Base-by-base conservation (phyloP, 176 grass and related monocot genomes). In the Carex pumila region DNA sequence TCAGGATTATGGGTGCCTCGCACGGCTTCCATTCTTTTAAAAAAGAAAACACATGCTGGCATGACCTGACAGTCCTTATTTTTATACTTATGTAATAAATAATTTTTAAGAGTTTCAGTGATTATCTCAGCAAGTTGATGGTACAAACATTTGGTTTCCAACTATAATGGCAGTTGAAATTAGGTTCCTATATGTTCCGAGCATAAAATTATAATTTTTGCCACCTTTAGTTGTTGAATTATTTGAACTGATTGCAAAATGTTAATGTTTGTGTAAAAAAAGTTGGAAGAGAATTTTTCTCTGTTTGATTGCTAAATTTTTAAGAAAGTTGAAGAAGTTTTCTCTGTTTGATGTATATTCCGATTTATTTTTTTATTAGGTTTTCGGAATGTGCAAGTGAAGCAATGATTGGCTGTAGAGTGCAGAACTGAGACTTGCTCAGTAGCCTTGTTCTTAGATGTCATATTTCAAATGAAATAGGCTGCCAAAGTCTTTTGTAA, bases 321-420 rank as follows among this genome's bases (percentile, higher is more conserved):
- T 17, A 41, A 21, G 61, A 6, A 69, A 6, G 0, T 39, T 39
- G 37, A 32, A 22, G 12, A 60, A 73, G 18, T 71, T 45, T 50
- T 53, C 41, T 21, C 56, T 29, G 5, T 54, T 57, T 22, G 12
- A 73, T 43, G 65, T 56, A 55, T 62, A 36, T 69, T 81, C 17
- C 17, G 41, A 66, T 19, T 58, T 82, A 58, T 12, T 39, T 86
- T 80, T 31, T 61, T 3, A 80, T 7, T 22, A 80, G 71, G 59
- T 81, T 12, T 18, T 11, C 19, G 59, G 66, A 52, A 19, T 71
- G 34, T 68, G 75, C 43, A 69, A 69, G 3, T 61, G 4, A 78
- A 80, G 71, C 47, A 81, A 81, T 86, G 80, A 83, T 31, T 50
- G 19, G 25, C 50, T 77, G 12, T 77, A 32, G 21, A 13, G 2